Percentiles rank a stretch among this genome's conserved stretches.
These are phyloP conservation scores for Symbiodinium natans DNA, from an alignment of 73 alveolate species.

Conservation along the genomic window DNA sequence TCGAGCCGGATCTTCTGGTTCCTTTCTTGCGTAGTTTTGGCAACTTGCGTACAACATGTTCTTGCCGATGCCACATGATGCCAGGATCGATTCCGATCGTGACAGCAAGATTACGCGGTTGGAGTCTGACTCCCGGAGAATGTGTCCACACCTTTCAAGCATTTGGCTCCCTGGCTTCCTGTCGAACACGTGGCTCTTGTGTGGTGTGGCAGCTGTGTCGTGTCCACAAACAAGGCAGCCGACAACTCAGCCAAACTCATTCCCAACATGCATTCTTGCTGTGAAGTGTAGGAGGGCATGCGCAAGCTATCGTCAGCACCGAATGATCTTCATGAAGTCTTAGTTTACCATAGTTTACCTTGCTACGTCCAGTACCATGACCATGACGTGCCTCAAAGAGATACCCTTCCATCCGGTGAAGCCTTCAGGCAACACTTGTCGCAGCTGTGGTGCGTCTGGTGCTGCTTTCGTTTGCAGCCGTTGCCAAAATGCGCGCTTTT, in stretches of 20 bases:
- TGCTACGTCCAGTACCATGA: too few relatives aligned
- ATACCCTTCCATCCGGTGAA: constrained; percentile 45
- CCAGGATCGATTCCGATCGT: constrained; percentile 89
- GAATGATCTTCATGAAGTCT: too few relatives aligned
- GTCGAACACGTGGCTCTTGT: background rate
- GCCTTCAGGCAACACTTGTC: background rate
- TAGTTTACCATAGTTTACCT: too few relatives aligned
- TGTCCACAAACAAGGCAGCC: background rate
- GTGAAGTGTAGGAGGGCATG: too few relatives aligned
- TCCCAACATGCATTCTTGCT: too few relatives aligned
- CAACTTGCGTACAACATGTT: background rate
- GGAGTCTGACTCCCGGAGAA: background rate
- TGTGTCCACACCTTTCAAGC: too few relatives aligned
- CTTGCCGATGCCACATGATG: background rate
- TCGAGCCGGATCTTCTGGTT: too few relatives aligned
- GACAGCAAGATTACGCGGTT: constrained; percentile 73
- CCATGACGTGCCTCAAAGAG: constrained; percentile 77
- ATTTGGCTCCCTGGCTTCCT: too few relatives aligned
- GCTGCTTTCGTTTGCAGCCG: constrained; percentile 70
- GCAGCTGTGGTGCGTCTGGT: background rate
- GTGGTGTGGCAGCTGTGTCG: background rate
- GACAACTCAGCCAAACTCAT: background rate
- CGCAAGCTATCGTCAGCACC: too few relatives aligned
- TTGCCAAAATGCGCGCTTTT: constrained; percentile 37
- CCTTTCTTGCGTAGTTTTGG: background rate